phyloP scores from a whole-genome alignment of 2,329 filamentous ascomycete species.

The Fulvia fulva region DNA sequence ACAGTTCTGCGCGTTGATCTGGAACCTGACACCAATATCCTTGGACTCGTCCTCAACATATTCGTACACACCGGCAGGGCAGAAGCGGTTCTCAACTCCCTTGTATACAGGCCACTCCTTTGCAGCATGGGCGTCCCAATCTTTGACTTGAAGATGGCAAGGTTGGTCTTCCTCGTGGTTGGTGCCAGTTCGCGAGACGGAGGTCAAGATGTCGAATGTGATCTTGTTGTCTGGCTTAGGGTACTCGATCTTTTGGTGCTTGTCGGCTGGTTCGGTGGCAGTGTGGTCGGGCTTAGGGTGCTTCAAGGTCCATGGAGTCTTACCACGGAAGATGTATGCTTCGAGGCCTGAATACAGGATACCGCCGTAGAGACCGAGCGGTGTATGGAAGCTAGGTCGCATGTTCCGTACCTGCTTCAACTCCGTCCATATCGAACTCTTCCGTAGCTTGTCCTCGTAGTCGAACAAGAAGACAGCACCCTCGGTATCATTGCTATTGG shows the following conservation, averaged over 20 bases:
- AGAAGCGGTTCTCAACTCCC: slow-evolving; percentile 94
- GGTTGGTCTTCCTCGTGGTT: slow-evolving; percentile 99
- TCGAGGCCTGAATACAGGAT: slow-evolving; percentile 91
- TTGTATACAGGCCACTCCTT: slow-evolving; percentile 82
- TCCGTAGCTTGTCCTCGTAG: slow-evolving; percentile 84
- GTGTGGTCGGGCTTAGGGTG: slow-evolving; percentile 75
- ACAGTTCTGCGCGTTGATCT: slow-evolving; percentile 97
- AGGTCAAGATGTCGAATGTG: slow-evolving; percentile 93
- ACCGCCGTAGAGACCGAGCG: slow-evolving; percentile 83
- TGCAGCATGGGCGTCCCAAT: slow-evolving; percentile 87
- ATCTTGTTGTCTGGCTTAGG: slow-evolving; percentile 94
- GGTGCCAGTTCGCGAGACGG: slow-evolving; percentile 89
- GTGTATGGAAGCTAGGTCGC: slow-evolving; percentile 86
- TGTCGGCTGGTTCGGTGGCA: slow-evolving; percentile 73
- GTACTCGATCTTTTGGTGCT: slow-evolving; percentile 87
- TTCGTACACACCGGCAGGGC: slow-evolving; percentile 94
- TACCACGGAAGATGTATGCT: slow-evolving; percentile 80
- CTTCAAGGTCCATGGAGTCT: slow-evolving; percentile 85
- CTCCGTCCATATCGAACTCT: slow-evolving; percentile 89
- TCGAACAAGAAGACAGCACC: slow-evolving; percentile 87
- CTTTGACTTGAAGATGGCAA: slow-evolving; percentile 88
- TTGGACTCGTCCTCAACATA: slow-evolving; percentile 91
- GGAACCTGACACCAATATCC: slow-evolving; percentile 84
- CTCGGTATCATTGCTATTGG: slow-evolving; percentile 45
- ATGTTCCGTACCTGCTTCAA: slow-evolving; percentile 95